Base-by-base conservation (phyloP, 129 eudicot genomes). In the Lactuca saligna region DNA sequence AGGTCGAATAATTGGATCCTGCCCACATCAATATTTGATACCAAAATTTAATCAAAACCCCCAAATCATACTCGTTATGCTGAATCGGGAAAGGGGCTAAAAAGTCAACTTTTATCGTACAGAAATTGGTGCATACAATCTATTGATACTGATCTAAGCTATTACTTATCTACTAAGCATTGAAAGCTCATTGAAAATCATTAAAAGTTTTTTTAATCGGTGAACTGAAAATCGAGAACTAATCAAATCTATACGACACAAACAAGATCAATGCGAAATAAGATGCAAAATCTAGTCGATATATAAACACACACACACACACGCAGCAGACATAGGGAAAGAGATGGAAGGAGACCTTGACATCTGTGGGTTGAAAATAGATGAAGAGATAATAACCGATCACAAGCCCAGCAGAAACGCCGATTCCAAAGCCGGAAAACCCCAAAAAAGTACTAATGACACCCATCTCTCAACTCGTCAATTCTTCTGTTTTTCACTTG, bases 1-100 rank as follows among this genome's bases (percentile, higher is more conserved):
- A 35, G 95, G 86, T 20, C 95, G 94, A 67, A 90, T 74, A 11
- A 20, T 64, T 50, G 97, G 97, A 78, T 86, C 88, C 97, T 90
- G 83, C 48, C 54, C 71, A 73, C 25, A 10, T 74, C 39, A 74
- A 4, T 10, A 54, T 17, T 55, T 5, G 13, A 46, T 10, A 46
- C 5, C 51, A 10, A 46, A 11, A 61, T 20, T 42, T 51, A 33
- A 25, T 61, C 61, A 37, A 49, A 75, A 49, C 33, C 72, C 49
- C 15, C 34, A 53, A 54, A 54, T 39, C 64, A 63, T 60, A 48
- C 61, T 41, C 53, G 8, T 61, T 34, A 14, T 61, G 35, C 54
- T 72, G 31, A 61, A 72, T 48, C 12, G 5, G 55, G 64, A 39
- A 29, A 16, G 34, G 16, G 53, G 29, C 10, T 3, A n/a, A 11